Percentiles rank a stretch among this genome's conserved stretches.
Evolutionary conservation across 2,329 filamentous ascomycete species (phyloP).

Genomic region (Ophiostoma sp.): DNA sequence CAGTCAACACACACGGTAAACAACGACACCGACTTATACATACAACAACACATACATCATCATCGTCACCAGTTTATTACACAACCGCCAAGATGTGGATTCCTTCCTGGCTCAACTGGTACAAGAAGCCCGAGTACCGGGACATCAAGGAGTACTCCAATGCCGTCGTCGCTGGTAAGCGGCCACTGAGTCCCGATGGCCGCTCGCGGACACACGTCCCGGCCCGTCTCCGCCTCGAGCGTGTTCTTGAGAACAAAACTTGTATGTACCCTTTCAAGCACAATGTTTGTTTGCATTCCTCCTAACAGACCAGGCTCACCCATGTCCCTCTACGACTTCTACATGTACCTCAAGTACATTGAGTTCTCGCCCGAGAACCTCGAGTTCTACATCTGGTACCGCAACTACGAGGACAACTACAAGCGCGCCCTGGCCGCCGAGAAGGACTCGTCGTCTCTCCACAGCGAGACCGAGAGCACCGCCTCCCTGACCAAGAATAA

Average conservation of each 20-base stretch:
- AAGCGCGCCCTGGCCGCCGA: conserved; percentile 26
- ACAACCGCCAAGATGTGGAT: conserved; percentile 31
- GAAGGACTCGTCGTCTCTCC: conserved; percentile 34
- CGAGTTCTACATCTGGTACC: conserved; percentile 53
- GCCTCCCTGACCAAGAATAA: conserved; percentile 32
- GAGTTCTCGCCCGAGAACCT: conserved; percentile 52
- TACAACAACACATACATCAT: not conserved
- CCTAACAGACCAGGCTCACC: conserved; percentile 41
- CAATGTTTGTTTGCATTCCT: not conserved
- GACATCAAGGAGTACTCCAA: conserved; percentile 49
- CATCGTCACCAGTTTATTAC: not conserved
- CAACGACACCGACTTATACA: not conserved
- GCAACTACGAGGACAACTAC: conserved; percentile 44
- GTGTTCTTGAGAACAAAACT: conserved; percentile 50
- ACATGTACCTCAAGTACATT: conserved; percentile 53
- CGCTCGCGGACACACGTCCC: conserved; percentile 43
- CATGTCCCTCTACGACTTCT: conserved; percentile 53
- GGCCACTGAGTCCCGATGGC: conserved; percentile 41
- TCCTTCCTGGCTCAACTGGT: conserved; percentile 47
- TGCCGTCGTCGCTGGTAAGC: conserved; percentile 39
- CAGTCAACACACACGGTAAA: not conserved
- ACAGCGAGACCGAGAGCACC: conserved; percentile 35
- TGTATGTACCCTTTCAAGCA: conserved; percentile 38
- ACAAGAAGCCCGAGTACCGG: conserved; percentile 52
- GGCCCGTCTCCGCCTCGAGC: conserved; percentile 44